Base-by-base conservation (phyloP, 2,329 filamentous ascomycete genomes). In the Ophiostoma montium region DNA sequence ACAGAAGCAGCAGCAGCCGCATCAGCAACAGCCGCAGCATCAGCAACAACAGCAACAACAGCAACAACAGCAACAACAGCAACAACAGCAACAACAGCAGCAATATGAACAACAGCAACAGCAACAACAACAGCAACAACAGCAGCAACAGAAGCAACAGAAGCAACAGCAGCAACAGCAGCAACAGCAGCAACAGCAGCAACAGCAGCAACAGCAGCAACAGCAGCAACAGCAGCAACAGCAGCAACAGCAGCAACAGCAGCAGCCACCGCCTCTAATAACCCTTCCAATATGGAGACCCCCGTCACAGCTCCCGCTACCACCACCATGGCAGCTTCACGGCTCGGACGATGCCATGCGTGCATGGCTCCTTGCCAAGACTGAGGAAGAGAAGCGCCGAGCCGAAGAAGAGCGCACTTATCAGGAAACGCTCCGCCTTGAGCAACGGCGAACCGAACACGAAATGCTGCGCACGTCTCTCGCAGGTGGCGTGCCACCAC, bases 341-440 rank as follows among this genome's bases (percentile, higher is more conserved):
- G 75, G 74, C 44, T 70, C 75, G 32, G 82, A 86, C 58, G 82
- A 86, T 35, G 74, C 78, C 3, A 84, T 85, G 79, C 78, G 75
- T 53, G 75, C 72, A 49, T 88, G 83, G 83, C 67, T 87, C 19
- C 65, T 75, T 49, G 79, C 83, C 48, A 86, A 81, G 62, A 70
- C 77, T 1, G 84, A 88, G 62, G 84, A 88, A 60, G 84, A 88
- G 59, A 78, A 72, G 59, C 74, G 79, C 53, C 80, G 68, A 60
- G 83, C 86, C 64, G 83, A 88, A 63, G 82, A 87, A 63, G 82
- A 87, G 63, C 82, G 74, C 57, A 78, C 75, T 19, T 68, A 69
- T 39, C 75, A 78, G 57, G 84, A 86, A 63, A 67, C 69, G 31
- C 65, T 85, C 39, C 78, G 79, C 23, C 65, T 87, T 31, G 84